Base-by-base conservation (phyloP, 345 rosid species). In the Ailanthus altissimus region DNA sequence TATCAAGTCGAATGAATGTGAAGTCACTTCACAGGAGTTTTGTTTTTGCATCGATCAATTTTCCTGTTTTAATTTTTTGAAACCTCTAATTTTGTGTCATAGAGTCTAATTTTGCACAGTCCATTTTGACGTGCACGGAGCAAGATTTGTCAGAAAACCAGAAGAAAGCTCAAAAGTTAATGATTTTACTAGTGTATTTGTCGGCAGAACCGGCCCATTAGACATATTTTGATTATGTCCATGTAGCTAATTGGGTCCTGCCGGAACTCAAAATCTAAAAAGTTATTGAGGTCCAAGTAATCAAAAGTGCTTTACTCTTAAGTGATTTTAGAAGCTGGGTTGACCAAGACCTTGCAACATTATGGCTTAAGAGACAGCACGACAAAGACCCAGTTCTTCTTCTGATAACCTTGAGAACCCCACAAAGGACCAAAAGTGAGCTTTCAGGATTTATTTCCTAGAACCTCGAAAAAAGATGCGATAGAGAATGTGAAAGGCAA, bases 371-470 rank as follows among this genome's bases (percentile, higher is more conserved):
- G 67, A 72, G 77, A 75, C 71, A 60, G 49, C 68, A 61, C 64
- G 79, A 74, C 40, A 25, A 63, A 20, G 75, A n/a, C 77, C 68
- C 13, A 1, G 47, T 70, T 70, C 32, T 66, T 65, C 23, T 42
- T 57, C 71, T 67, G 57, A 47, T 42, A 20, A 7, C 25, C 23
- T 66, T 49, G 15, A 58, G 51, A 78, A 54, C 81, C 86, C 85
- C 85, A 74, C 84, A 78, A 74, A 66, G 76, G 71, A 85, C 81
- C 82, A 83, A 86, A 83, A 70, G 5, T 21, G 25, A 78, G 79
- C 84, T 80, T 84, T 86, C 75, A 73, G 64, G 73, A 63, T 67
- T 72, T 25, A 60, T 75, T 61, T 77, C 85, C 72, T 71, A 74
- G 80, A 75, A 82, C 79, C 63, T 78, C 79, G 66, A 80, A 66